These are phyloP conservation scores for Populus deltoides DNA, from an alignment of 345 rosid species.

Conservation along the genomic window DNA sequence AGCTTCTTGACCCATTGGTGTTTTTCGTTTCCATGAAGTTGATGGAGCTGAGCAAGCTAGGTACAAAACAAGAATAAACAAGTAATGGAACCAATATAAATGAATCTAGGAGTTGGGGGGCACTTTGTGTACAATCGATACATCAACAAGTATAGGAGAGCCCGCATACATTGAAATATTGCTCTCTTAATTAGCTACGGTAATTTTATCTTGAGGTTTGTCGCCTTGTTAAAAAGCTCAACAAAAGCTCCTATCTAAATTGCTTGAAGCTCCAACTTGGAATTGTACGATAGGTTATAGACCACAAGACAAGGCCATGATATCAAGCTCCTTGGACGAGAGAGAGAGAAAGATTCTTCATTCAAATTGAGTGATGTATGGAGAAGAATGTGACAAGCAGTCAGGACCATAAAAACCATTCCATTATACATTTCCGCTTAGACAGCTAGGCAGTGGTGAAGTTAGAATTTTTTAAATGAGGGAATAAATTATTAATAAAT, in stretches of 20 bases:
- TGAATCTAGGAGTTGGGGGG: neutral
- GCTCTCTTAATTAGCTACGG: neutral
- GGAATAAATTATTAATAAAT: too few relatives aligned
- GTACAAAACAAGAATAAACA: neutral
- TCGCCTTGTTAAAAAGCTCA: conserved; percentile 1
- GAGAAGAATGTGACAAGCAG: neutral
- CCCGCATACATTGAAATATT: conserved; percentile 15
- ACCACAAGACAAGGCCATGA: conserved; percentile 32
- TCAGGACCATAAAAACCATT: neutral
- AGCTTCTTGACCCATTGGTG: conserved; percentile 16
- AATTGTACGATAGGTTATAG: conserved; percentile 28
- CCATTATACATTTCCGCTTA: neutral
- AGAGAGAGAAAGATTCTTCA: conserved; percentile 9
- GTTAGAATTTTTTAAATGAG: too few relatives aligned
- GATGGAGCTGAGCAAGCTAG: neutral
- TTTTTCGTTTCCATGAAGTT: neutral
- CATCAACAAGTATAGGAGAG: neutral
- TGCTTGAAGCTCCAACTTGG: conserved; percentile 1
- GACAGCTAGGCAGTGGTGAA: neutral
- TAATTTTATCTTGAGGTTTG: neutral
- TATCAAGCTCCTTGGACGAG: neutral
- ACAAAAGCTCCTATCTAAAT: neutral
- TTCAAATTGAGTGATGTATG: neutral
- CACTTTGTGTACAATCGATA: neutral
- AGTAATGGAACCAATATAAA: neutral